Conservation (phyloP, 2,329 filamentous ascomycete species). For the Fusarium stilboides region DNA sequence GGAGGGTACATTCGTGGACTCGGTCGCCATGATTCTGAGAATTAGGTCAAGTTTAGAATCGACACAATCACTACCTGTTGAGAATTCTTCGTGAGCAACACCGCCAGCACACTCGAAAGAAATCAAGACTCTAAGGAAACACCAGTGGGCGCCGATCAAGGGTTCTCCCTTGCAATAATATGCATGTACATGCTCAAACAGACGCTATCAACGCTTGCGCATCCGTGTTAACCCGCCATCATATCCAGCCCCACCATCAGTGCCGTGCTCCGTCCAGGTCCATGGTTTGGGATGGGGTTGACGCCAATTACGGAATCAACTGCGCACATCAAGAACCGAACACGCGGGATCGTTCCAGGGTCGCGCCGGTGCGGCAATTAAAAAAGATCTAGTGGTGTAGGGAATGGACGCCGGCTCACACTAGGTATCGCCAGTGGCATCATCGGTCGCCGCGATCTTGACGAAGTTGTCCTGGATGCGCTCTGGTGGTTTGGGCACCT, state of each 20-base stretch:
- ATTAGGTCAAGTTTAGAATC: conserved; percentile 9
- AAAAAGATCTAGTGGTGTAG: conserved; percentile 17
- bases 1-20: conserved; percentile 50
- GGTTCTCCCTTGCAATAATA: conserved; percentile 35
- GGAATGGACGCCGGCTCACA: conserved; percentile 8
- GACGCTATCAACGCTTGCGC: conserved; percentile 36
- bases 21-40: conserved; percentile 50
- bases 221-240: conserved; percentile 44
- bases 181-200: conserved; percentile 30
- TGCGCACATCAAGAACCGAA: conserved; percentile 9
- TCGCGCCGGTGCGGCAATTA: conserved; percentile 46
- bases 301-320: conserved; percentile 37
- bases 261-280: conserved; percentile 40
- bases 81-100: neutral
- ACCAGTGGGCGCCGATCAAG: conserved; percentile 22
- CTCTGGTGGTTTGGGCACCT: neutral
- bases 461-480: neutral
- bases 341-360: conserved; percentile 20
- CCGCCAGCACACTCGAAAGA: neutral
- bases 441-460: conserved; percentile 14
- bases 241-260: conserved; percentile 41
- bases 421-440: conserved; percentile 28
- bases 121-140: conserved; percentile 9
- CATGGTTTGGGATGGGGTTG: conserved; percentile 33
- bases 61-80: neutral